Conservation (phyloP, 1,284 basidiomycete species). For the Neotropicomus parvogracilis region DNA sequence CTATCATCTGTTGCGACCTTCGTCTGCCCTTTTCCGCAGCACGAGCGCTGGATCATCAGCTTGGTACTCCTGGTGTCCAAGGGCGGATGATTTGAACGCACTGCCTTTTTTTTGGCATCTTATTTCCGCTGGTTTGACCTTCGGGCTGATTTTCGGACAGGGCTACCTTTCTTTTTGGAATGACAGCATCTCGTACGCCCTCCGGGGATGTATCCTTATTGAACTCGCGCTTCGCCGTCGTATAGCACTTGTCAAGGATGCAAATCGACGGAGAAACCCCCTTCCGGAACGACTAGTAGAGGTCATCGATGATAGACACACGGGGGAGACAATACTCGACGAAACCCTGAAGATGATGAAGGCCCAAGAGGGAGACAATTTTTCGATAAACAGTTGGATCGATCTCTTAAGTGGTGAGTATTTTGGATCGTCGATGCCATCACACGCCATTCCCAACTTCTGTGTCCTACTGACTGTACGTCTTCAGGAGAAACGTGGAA, state of each 20-base stretch:
- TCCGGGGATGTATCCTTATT: slow-evolving; percentile 91
- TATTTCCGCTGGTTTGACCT: slow-evolving; percentile 25
- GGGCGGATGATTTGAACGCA: slow-evolving; percentile 7
- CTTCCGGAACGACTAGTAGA: slow-evolving; percentile 84
- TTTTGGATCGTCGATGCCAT: neutral
- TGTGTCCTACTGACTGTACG: neutral
- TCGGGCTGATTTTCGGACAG: slow-evolving; percentile 40
- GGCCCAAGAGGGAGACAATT: slow-evolving; percentile 64
- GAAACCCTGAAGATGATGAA: slow-evolving; percentile 96
- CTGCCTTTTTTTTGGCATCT: slow-evolving; percentile 1
- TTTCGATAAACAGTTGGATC: slow-evolving; percentile 91
- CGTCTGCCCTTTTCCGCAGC: slow-evolving; percentile 21
- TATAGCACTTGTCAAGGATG: slow-evolving; percentile 85
- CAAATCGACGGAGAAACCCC: slow-evolving; percentile 71
- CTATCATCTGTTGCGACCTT: slow-evolving; percentile 5
- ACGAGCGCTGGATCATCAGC: slow-evolving; percentile 10
- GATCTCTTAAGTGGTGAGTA: slow-evolving; percentile 82
- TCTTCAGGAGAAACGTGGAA: slow-evolving; percentile 94
- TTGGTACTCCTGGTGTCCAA: neutral
- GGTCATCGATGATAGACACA: slow-evolving; percentile 86
- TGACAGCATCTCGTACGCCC: slow-evolving; percentile 95
- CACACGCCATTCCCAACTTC: neutral
- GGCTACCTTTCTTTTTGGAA: slow-evolving; percentile 97
- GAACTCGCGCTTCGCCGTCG: slow-evolving; percentile 88
- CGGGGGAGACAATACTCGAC: slow-evolving; percentile 93